Conservation (phyloP, 148 eudicot genomes). For the Dysphania ambrosioides region DNA sequence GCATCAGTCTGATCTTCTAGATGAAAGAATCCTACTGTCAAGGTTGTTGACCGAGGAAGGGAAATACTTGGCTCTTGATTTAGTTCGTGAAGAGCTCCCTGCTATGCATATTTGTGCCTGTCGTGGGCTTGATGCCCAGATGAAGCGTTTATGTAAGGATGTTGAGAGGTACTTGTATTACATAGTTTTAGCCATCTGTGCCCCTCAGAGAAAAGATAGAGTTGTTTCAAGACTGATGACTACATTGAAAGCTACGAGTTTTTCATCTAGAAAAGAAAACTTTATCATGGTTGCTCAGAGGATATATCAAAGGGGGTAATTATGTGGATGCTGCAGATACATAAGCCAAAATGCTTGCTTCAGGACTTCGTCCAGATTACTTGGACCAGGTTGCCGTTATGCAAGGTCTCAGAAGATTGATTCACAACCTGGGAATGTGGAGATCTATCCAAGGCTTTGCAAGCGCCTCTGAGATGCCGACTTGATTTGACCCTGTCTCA, state of each 20-base stretch:
- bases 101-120: constrained; percentile 90
- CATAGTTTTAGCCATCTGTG: constrained; percentile 84
- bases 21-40: constrained; percentile 57
- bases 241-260: constrained; percentile 55
- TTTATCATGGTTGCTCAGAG: constrained; percentile 75
- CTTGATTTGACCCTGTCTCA: constrained; percentile 67
- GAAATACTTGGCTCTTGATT: constrained; percentile 40
- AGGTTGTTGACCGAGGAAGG: constrained; percentile 63
- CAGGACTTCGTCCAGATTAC: constrained; percentile 60
- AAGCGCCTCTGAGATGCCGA: constrained; percentile 72
- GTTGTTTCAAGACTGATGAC: constrained; percentile 64
- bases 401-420: constrained; percentile 64
- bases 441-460: constrained; percentile 63
- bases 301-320: constrained; percentile 82
- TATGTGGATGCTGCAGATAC: constrained; percentile 64
- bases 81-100: constrained; percentile 71
- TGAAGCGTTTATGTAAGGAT: constrained; percentile 57
- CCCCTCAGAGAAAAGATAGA: constrained; percentile 49
- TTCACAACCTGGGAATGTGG: constrained; percentile 50
- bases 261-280: constrained; percentile 59
- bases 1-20: constrained; percentile 58
- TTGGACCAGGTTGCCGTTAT: constrained; percentile 71
- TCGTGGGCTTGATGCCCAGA: constrained; percentile 70
- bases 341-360: constrained; percentile 60
- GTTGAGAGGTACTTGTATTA: constrained; percentile 72